phyloP scores from a whole-genome alignment of 1,284 basidiomycete species.

The Cystobasidium sp. region DNA sequence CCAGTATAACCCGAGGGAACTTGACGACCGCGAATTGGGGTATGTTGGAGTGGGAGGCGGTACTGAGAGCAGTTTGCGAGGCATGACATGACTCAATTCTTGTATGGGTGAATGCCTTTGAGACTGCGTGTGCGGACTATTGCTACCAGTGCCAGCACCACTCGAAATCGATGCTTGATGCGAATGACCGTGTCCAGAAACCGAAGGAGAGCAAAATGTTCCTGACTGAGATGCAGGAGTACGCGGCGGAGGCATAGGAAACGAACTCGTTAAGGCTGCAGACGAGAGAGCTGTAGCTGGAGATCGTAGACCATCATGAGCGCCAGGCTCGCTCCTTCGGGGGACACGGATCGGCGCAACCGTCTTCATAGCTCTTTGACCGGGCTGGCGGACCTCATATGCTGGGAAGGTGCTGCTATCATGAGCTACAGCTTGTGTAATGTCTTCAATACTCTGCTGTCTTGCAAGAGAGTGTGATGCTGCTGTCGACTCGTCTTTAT shows the following conservation, averaged over 20 bases:
- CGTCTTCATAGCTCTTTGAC: not conserved
- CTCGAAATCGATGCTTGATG: slow-evolving; percentile 1
- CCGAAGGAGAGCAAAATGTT: slow-evolving; percentile 10
- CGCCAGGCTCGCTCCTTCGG: slow-evolving; percentile 2
- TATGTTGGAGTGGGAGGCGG: slow-evolving; percentile 17
- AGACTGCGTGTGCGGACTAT: not conserved
- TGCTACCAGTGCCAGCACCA: not conserved
- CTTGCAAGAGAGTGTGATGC: not conserved
- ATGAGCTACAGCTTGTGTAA: not conserved
- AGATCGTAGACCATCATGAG: slow-evolving; percentile 6
- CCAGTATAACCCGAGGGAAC: slow-evolving; percentile 9
- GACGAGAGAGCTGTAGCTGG: slow-evolving; percentile 11
- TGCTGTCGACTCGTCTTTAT: not conserved
- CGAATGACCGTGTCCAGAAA: slow-evolving; percentile 15
- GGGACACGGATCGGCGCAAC: slow-evolving; percentile 24
- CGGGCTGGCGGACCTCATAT: not conserved
- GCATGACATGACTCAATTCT: not conserved
- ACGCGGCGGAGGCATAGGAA: slow-evolving; percentile 24
- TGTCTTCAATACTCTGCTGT: not conserved
- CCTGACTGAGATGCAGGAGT: slow-evolving; percentile 13
- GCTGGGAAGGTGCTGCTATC: not conserved
- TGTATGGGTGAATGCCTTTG: not conserved
- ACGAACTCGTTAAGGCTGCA: slow-evolving; percentile 16
- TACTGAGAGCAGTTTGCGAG: not conserved
- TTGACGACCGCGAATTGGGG: slow-evolving; percentile 20